These are phyloP conservation scores for Penicillium sp. DNA, from an alignment of 2,329 filamentous ascomycete genomes.

Conservation along the genomic window DNA sequence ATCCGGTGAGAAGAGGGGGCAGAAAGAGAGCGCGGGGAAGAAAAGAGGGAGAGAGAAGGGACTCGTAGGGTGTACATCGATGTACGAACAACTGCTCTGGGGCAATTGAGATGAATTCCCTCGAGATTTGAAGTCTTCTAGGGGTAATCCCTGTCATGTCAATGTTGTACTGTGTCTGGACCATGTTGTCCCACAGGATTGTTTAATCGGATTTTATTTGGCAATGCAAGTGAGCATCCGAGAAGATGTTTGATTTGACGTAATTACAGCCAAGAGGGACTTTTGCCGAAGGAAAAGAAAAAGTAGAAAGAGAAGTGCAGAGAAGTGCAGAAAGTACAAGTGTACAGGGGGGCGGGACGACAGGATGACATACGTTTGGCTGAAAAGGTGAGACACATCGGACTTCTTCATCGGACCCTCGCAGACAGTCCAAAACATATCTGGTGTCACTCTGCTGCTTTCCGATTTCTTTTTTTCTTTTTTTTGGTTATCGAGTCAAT, in stretches of 20 bases:
- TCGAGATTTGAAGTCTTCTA: background rate
- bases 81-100: background rate
- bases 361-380: conserved; percentile 31
- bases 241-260: conserved; percentile 3
- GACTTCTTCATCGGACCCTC: conserved; percentile 22
- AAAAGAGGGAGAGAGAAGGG: background rate
- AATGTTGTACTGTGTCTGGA: conserved; percentile 1
- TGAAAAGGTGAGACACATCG: conserved; percentile 23
- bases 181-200: conserved; percentile 1
- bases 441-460: conserved; percentile 28
- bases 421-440: conserved; percentile 20
- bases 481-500: too few relatives aligned
- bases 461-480: conserved; percentile 12
- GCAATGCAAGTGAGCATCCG: background rate
- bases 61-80: background rate
- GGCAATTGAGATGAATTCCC: background rate
- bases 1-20: background rate
- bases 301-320: too few relatives aligned
- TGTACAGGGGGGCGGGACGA: conserved; percentile 24
- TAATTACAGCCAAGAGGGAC: background rate
- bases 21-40: background rate
- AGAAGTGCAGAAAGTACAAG: background rate
- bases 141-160: conserved; percentile 1
- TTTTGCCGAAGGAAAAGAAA: background rate
- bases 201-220: too few relatives aligned